A percentile compares a stretch with the other conserved stretches of the same genome.
Evolutionary conservation across 1,284 basidiomycete species (phyloP).

Genomic region (Melampsora larici-populina): DNA sequence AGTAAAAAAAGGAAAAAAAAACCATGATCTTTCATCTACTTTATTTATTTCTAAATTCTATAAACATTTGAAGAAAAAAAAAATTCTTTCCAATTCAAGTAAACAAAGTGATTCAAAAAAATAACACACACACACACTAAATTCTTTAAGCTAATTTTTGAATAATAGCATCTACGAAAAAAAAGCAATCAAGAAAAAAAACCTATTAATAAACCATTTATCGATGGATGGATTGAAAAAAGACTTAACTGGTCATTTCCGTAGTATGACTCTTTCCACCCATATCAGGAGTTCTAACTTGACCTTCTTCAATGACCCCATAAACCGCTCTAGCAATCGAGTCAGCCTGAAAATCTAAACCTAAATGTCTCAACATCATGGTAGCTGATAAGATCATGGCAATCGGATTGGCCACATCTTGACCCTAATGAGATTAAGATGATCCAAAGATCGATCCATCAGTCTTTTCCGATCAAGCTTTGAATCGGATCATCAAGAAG

Average conservation of each 20-base stretch:
- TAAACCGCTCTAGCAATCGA: slow-evolving; percentile 89
- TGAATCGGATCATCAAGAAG: too few species aligned
- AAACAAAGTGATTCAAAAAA: neutral
- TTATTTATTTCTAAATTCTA: neutral
- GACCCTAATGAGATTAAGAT: slow-evolving; percentile 4
- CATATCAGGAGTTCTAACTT: slow-evolving; percentile 92
- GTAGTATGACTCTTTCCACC: slow-evolving; percentile 62
- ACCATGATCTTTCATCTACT: neutral
- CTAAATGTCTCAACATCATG: slow-evolving; percentile 98
- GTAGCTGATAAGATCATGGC: slow-evolving; percentile 97
- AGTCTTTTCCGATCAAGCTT: too few species aligned
- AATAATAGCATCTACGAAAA: slow-evolving; percentile 22
- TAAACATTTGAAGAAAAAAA: neutral
- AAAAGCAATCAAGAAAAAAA: neutral
- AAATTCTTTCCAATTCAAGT: neutral
- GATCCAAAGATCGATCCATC: too few species aligned
- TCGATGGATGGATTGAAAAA: too few species aligned
- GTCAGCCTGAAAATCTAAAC: slow-evolving; percentile 93
- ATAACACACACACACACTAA: neutral
- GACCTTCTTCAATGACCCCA: slow-evolving; percentile 83
- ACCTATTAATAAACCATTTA: too few species aligned
- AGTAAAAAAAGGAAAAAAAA: slow-evolving; percentile 4
- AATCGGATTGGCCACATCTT: slow-evolving; percentile 75
- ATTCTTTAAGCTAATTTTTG: slow-evolving; percentile 8
- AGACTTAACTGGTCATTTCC: slow-evolving; percentile 33